Evolutionary conservation across 2,329 filamentous ascomycete species (phyloP), one percentile per base, ranked within the genome.

Genomic region (Paraphaeosphaeria minitans): DNA sequence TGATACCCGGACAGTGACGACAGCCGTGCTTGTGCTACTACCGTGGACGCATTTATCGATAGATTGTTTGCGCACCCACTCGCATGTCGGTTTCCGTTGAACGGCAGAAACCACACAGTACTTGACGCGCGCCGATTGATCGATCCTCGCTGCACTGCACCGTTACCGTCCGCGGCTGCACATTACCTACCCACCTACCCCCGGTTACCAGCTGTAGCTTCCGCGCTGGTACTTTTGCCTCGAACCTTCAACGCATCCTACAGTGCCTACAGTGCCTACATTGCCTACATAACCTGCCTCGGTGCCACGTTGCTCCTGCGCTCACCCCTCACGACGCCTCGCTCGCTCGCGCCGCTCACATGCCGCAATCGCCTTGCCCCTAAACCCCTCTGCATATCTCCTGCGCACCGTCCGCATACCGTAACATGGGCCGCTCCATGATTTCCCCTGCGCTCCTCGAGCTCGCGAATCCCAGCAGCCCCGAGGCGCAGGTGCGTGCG

Each of bases 401-500:
- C 2, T n/a, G 33, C 24, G 13, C 51, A 22, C 22, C 21, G 9
- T 31, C 27, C 21, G 9, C 33, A 39, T 21, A 21, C 21, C 49
- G 47, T 62, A 57, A 53, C 51, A 78, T 78, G 76, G 75, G 70
- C 47, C 74, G 74, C 35, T 72, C 75, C 42, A 64, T 65, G 3
- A 73, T 77, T 10, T 74, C 73, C 16, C 64, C 73, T 16, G 74
- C 74, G 55, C 70, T 79, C 60, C 60, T 65, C 35, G 77, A 78
- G 68, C 74, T 79, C 27, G 70, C 70, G 37, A 74, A 71, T 45
- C 75, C 77, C n/a, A 72, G 67, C 35, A 69, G 70, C 12, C 67
- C 71, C 37, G 70, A 76, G 51, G 72, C 76, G n/a, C 79, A 81
- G 60, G 71, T 81, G 42, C 79, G 82, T 27, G 85, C 88, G 51